Evolutionary conservation across 129 eudicot genomes (phyloP).

Genomic region (Silybum marianum): DNA sequence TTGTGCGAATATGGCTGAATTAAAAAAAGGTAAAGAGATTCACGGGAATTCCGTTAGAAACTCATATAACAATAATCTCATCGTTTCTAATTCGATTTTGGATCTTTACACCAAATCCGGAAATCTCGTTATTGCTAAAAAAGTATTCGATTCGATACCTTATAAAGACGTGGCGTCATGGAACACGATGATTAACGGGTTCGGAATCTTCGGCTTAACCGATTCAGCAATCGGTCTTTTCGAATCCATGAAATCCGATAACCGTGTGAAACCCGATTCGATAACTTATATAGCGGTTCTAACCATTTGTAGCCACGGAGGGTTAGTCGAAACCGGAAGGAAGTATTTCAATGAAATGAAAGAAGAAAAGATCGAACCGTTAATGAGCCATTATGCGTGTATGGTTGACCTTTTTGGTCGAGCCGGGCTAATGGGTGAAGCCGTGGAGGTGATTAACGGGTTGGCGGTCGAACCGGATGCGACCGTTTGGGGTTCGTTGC

Average conservation of each 20-base stretch:
- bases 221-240: slow-evolving; percentile 43
- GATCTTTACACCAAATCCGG: slow-evolving; percentile 79
- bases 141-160: slow-evolving; percentile 32
- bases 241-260: slow-evolving; percentile 36
- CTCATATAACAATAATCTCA: slow-evolving; percentile 38
- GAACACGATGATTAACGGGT: slow-evolving; percentile 60
- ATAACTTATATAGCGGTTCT: slow-evolving; percentile 53
- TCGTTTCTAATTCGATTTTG: slow-evolving; percentile 64
- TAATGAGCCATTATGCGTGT: slow-evolving; percentile 50
- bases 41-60: slow-evolving; percentile 54
- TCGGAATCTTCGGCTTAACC: slow-evolving; percentile 45
- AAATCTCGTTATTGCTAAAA: slow-evolving; percentile 42
- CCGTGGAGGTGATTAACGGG: slow-evolving; percentile 41
- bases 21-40: slow-evolving; percentile 57
- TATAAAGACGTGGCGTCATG: slow-evolving; percentile 55
- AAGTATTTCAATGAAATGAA: slow-evolving; percentile 40
- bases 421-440: slow-evolving; percentile 55
- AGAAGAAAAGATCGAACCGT: slow-evolving; percentile 33
- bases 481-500: slow-evolving; percentile 57
- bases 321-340: slow-evolving; percentile 44
- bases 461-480: slow-evolving; percentile 45
- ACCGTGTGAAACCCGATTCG: slow-evolving; percentile 38
- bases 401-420: slow-evolving; percentile 64
- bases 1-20: slow-evolving; percentile 56
- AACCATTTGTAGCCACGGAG: slow-evolving; percentile 56